Percentiles rank a stretch among this genome's conserved stretches.
phyloP scores from a whole-genome alignment of 768 basidiomycete genomes.

The Boletus edulis region DNA sequence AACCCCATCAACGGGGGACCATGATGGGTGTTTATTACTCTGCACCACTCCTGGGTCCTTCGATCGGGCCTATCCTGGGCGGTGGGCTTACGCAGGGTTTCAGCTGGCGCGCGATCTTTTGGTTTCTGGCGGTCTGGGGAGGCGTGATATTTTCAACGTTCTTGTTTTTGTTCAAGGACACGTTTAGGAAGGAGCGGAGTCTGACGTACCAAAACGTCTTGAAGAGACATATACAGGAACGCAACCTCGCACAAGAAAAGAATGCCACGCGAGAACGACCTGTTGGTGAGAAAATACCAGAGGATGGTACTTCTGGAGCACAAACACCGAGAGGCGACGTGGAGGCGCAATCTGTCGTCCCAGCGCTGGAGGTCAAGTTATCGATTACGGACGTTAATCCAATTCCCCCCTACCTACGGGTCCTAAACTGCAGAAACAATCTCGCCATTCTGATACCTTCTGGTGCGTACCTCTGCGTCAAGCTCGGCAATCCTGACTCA shows the following conservation, averaged over 20 bases:
- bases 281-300: conserved; percentile 2
- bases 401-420: conserved; percentile 55
- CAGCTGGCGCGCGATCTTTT: conserved; percentile 83
- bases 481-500: background rate
- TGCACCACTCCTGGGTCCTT: conserved; percentile 73
- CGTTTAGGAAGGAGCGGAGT: conserved; percentile 82
- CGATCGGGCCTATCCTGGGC: conserved; percentile 67
- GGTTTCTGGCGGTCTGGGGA: conserved; percentile 71
- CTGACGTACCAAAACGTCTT: conserved; percentile 71
- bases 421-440: conserved; percentile 67
- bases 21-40: conserved; percentile 84
- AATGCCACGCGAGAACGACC: background rate
- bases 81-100: conserved; percentile 65
- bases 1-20: conserved; percentile 68
- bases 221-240: conserved; percentile 37
- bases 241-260: conserved; percentile 16
- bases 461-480: conserved; percentile 21
- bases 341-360: conserved; percentile 17
- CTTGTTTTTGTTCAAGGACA: conserved; percentile 75
- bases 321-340: conserved; percentile 22
- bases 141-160: conserved; percentile 56
- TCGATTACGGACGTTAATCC: conserved; percentile 74
- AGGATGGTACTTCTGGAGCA: background rate
- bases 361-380: conserved; percentile 43
- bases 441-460: conserved; percentile 47